Percentiles rank a stretch among this genome's conserved stretches.
phyloP scores from a whole-genome alignment of 306 rosid genomes.

The Mucuna pruriens region DNA sequence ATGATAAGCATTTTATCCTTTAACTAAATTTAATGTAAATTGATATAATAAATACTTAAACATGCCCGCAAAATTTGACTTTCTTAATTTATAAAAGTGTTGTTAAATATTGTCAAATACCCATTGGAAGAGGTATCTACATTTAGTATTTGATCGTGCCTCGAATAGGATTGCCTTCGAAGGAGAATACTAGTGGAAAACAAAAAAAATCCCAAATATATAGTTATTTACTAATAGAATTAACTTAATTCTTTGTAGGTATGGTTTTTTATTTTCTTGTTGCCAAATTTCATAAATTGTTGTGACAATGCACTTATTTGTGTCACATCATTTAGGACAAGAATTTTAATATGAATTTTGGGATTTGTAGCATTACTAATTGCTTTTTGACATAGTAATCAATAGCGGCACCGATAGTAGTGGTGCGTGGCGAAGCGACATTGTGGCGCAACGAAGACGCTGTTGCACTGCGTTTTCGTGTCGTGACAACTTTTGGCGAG shows the following conservation, averaged over 20 bases:
- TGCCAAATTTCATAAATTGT: not conserved
- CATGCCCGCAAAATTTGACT: not conserved
- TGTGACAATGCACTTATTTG: not conserved
- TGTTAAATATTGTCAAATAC: not conserved
- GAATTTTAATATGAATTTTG: not conserved
- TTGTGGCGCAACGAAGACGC: no score
- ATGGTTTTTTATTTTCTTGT: not conserved
- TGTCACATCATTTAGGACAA: not conserved
- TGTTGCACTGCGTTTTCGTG: no score
- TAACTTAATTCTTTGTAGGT: conserved; percentile 8
- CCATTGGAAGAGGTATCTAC: no score
- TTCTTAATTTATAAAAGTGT: conserved; percentile 7
- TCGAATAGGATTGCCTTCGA: no score
- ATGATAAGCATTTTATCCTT: conserved; percentile 22
- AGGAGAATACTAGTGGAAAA: no score
- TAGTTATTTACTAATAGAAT: not conserved
- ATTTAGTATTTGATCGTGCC: no score
- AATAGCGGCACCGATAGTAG: no score
- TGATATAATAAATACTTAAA: conserved; percentile 1
- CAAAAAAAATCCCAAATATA: no score
- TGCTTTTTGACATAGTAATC: conserved; percentile 24
- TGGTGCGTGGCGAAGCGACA: no score
- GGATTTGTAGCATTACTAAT: not conserved
- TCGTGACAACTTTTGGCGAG: no score
- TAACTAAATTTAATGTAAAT: conserved; percentile 15